Evolutionary conservation across 257 asterid genomes (phyloP), one percentile per base, ranked within the genome.

Genomic region (Nicotiana sylvestris): DNA sequence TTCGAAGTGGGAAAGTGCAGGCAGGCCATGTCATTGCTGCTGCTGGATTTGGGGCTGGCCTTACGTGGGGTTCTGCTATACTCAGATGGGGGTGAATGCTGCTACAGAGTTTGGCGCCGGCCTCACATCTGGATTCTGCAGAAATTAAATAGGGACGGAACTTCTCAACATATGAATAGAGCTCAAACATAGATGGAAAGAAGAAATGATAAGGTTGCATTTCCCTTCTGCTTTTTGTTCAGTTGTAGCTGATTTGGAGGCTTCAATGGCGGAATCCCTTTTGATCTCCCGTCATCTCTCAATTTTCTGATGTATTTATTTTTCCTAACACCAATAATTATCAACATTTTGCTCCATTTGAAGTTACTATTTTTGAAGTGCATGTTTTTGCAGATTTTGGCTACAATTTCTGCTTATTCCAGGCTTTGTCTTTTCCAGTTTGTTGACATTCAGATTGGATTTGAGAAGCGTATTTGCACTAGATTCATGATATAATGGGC

Each of bases 1-100:
- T 94, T 56, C 81, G 98, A 55, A 90, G 97, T 12, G 98, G 98
- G 70, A 92, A 91, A 87, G 97, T 96, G 65, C 84, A 89, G 83
- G 81, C 88, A 2, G 98, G 99, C 9, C 91, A 96, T 82, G 91
- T 91, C 10, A 91, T 96, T 66, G 99, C 99, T 67, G 81, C 98
- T 46, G 97, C 99, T 58, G 99, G 99, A 9, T 94, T 96, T 77
- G 98, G 99, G 69, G 99, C 99, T 57, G 98, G 99, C 39, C 98
- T 94, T 82, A 94, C 98, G 4, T 96, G 99, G 98, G 98, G 95
- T 17, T 96, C 98, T 6, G 97, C 97, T 61, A 92, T 94, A 61
- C 33, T 96, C 58, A 90, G 98, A 88, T 96, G 98, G 99, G 94
- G 95, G 25, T 96, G 91, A 92, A 81, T 62, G 61, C 27, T 85